These are phyloP conservation scores for Mimosa pudica DNA, from an alignment of 306 rosid species.

Conservation along the genomic window DNA sequence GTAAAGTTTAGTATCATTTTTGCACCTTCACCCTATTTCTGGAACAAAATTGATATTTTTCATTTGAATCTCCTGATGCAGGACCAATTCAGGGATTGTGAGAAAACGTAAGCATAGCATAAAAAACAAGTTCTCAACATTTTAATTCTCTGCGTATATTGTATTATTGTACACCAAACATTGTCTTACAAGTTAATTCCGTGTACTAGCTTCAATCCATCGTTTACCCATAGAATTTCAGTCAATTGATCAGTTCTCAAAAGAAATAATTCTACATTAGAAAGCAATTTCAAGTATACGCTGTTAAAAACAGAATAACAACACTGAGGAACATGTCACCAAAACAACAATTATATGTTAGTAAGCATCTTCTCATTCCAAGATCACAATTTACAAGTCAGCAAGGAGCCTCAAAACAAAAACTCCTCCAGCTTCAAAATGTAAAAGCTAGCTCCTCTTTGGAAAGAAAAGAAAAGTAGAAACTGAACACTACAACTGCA, in stretches of 20 bases:
- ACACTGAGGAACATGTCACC: conserved; percentile 15
- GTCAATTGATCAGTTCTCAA: conserved; percentile 3
- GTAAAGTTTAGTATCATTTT: no score
- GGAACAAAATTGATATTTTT: no score
- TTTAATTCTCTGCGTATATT: neutral
- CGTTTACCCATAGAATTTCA: neutral
- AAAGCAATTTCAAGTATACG: neutral
- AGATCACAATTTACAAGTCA: conserved; percentile 1
- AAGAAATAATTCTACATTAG: neutral
- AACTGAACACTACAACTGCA: conserved; percentile 27
- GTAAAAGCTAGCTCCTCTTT: conserved; percentile 8
- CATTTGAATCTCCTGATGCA: no score
- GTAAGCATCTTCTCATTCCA: conserved; percentile 20
- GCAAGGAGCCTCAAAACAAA: neutral
- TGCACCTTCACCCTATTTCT: no score
- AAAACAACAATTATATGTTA: conserved; percentile 5
- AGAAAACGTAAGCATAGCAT: neutral
- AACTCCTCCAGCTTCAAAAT: conserved; percentile 17
- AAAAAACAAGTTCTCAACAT: neutral
- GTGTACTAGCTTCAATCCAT: neutral
- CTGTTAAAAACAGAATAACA: neutral
- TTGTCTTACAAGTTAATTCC: neutral
- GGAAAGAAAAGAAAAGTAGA: neutral
- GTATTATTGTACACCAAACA: neutral
- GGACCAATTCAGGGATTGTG: neutral